phyloP scores from a whole-genome alignment of 176 grass and related monocot genomes.

The Rhynchospora breviuscula region DNA sequence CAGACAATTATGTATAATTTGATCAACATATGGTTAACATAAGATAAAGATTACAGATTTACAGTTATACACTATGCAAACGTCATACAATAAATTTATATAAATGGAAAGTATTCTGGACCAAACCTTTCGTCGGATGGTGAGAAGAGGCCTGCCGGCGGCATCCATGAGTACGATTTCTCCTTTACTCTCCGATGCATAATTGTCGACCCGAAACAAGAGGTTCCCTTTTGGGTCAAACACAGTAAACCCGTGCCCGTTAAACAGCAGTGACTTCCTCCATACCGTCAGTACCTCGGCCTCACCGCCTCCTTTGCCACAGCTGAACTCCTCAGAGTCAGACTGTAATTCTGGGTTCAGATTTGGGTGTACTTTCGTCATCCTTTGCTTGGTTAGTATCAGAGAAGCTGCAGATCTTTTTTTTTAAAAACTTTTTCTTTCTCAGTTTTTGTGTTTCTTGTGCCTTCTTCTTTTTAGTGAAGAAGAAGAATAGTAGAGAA shows the following conservation, averaged over 20 bases:
- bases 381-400: neutral
- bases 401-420: neutral
- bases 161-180: slow-evolving; percentile 70
- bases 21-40: neutral
- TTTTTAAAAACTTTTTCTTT: neutral
- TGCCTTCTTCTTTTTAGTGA: neutral
- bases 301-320: neutral
- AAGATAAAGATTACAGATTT: neutral
- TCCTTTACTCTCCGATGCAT: slow-evolving; percentile 35
- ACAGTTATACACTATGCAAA: neutral
- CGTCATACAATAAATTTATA: neutral
- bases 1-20: neutral
- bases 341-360: neutral
- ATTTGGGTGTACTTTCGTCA: slow-evolving; percentile 24
- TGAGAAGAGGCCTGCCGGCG: slow-evolving; percentile 39
- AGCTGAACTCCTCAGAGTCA: neutral
- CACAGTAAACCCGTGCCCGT: slow-evolving; percentile 28
- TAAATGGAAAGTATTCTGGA: neutral
- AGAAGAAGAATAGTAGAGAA: neutral
- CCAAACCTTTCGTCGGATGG: slow-evolving; percentile 53
- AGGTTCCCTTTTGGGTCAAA: slow-evolving; percentile 30
- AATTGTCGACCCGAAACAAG: slow-evolving; percentile 37
- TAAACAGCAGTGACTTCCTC: slow-evolving; percentile 30
- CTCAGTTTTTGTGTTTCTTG: neutral
- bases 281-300: slow-evolving; percentile 29